Percentiles rank a stretch among this genome's conserved stretches.
Evolutionary conservation across 108 stramenopile species (phyloP).

Genomic region (Skeletonema grethae): DNA sequence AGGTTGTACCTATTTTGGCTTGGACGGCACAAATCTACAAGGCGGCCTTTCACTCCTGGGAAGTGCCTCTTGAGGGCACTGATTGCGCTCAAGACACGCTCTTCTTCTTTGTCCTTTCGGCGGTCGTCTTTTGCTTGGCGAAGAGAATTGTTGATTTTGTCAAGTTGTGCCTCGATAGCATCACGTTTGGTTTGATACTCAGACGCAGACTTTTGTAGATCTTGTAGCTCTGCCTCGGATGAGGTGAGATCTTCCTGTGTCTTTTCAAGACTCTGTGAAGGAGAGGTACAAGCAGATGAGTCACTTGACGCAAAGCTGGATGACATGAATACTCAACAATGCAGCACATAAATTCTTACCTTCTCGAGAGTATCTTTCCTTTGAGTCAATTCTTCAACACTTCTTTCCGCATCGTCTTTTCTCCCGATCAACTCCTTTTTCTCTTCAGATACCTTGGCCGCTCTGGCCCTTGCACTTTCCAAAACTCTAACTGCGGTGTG

Average conservation of each 20-base stretch:
- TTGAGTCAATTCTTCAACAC: conserved; percentile 53
- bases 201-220: conserved; percentile 55
- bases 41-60: conserved; percentile 92
- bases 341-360: conserved; percentile 46
- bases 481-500: conserved; percentile 54
- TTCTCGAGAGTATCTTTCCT: conserved; percentile 60
- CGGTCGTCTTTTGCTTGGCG: conserved; percentile 86
- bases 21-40: conserved; percentile 96
- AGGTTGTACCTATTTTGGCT: conserved; percentile 89
- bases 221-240: conserved; percentile 64
- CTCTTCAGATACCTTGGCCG: conserved; percentile 59
- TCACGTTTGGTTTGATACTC: conserved; percentile 60
- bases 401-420: conserved; percentile 57
- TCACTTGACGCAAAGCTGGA: background rate
- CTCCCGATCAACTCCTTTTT: conserved; percentile 61
- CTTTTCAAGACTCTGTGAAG: conserved; percentile 61
- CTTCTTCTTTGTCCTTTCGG: conserved; percentile 87
- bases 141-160: conserved; percentile 72
- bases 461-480: conserved; percentile 70
- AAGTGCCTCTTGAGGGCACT: conserved; percentile 83
- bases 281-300: background rate
- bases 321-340: background rate
- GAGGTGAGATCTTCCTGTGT: conserved; percentile 58
- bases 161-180: conserved; percentile 86
- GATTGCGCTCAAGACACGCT: conserved; percentile 74